Base-by-base conservation (phyloP, 2,329 filamentous ascomycete genomes). In the Bipolaris sorokiniana region DNA sequence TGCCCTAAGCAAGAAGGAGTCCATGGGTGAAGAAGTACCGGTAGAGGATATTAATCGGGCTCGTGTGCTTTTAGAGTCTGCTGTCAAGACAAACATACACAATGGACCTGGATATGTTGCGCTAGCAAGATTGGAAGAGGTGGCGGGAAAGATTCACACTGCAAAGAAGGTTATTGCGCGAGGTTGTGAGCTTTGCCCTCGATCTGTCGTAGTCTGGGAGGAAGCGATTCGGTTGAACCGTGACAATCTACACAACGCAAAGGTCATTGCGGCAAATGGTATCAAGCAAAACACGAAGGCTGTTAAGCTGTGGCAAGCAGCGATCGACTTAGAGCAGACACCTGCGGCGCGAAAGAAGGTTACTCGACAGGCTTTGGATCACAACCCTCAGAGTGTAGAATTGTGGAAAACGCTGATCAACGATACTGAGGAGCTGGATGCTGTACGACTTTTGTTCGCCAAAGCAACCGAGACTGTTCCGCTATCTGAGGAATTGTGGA, bases 371-470 rank as follows among this genome's bases (percentile, higher is more conserved):
- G 96, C 95, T 0, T 83, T 99, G 42, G 91, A 98, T 68, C 89
- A 97, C 70, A 90, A 97, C 38, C 93, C 93, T 0, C 92, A 97
- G 71, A 98, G 94, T 0, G 95, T 98, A 46, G 89, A 91, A 40
- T 84, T 99, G n/a, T 99, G 95, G 95, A 99, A 98, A 74, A 92
- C 96, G 73, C 90, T 94, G 5, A 94, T 99, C 61, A 98, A 98
- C 67, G 80, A 98, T 53, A 95, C 98, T 72, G 94, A 97, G 70
- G 90, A 97, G 66, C 86, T 90, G 0, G 90, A 89, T 28, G 92
- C 97, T 79, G 96, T 96, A 4, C 88, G 89, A 61, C 81, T 99
- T 54, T 83, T 99, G 52, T 85, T 99, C 45, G 93, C 92, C 46
- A 97, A 97, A 78, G 96, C 96, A 0, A 96, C 93, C 0, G 93